Conservation (phyloP, 495 filamentous ascomycete genomes). For the Hyaloscypha bicolor region DNA sequence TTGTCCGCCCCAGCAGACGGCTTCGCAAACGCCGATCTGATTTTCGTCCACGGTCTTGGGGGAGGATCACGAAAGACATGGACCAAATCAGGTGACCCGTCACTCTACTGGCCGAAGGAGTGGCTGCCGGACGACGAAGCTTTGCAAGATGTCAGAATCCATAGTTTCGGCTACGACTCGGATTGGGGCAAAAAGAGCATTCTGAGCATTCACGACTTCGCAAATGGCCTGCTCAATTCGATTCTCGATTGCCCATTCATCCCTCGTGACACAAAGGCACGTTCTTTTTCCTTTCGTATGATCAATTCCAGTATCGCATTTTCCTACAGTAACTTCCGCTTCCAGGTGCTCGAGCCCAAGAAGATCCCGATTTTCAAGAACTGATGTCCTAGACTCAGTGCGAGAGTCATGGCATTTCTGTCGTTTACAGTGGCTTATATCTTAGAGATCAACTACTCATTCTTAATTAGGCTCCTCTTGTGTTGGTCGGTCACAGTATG, state of each 20-base stretch:
- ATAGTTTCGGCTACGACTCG: constrained; percentile 29
- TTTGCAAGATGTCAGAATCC: constrained; percentile 21
- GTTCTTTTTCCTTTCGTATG: not conserved
- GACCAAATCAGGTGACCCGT: constrained; percentile 15
- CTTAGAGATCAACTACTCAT: constrained; percentile 17
- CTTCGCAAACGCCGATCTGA: constrained; percentile 38
- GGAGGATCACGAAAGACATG: constrained; percentile 33
- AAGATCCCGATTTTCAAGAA: not conserved
- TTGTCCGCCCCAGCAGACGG: constrained; percentile 31
- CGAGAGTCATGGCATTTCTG: not conserved
- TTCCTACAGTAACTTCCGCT: no score
- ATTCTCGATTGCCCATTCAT: not conserved
- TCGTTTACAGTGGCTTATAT: not conserved
- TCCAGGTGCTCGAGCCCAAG: no score
- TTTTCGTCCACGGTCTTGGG: constrained; percentile 34
- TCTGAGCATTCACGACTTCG: constrained; percentile 46
- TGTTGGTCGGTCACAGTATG: constrained; percentile 55
- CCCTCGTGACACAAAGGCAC: not conserved
- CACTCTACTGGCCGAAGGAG: constrained; percentile 30
- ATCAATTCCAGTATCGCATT: no score
- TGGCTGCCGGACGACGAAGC: constrained; percentile 26
- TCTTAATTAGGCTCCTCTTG: constrained; percentile 35
- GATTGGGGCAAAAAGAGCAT: constrained; percentile 35
- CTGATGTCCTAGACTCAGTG: no score
- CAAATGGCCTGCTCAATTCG: constrained; percentile 38